Base-by-base conservation (phyloP, 2,329 filamentous ascomycete genomes). In the Aspergillus sp. region DNA sequence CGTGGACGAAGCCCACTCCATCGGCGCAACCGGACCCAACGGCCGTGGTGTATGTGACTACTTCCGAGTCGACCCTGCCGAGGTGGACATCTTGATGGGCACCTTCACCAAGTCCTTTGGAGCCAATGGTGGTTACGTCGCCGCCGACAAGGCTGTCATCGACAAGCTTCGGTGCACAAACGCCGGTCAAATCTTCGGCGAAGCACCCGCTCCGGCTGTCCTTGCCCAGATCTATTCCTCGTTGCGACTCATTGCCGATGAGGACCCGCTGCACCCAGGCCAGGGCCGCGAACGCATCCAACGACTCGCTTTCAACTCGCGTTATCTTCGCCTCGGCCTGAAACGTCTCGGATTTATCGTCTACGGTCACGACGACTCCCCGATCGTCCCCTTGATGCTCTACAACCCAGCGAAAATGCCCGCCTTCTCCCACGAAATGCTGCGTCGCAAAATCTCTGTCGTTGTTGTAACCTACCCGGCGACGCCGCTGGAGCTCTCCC, bases 321-420 rank as follows among this genome's bases (percentile, higher is more conserved):
- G 93, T 25, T 97, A 97, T 71, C 88, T 97, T 13, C 88, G 93
- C 50, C 84, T 97, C 10, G 93, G 93, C 62, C 83, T 97, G 60
- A 97, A 97, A 81, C 88, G 93, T 57, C 85, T 97, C 23, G 93
- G 93, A 13, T 91, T 90, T 74, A 97, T 97, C 64, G 87, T 96
- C 42, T 96, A 93, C 67, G 93, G 93, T 51, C 91, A 97, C 69
- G 93, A 97, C 66, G 93, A 97, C 74, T 96, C 91, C 1, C 93
- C 93, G 47, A 97, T 97, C 61, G 91, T 97, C 62, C 92, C 93
- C 31, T 75, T 97, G 58, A 83, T 96, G 70, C 84, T 97, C 25
- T 97, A 96, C 80, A 89, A 96, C 74, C 93, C 93, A 7, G 93
- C 89, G 66, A 97, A 97, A 78, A 96, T 97, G 80, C 88, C 92